These are phyloP conservation scores for Bipolaris cookei DNA, from an alignment of 2,329 filamentous ascomycete genomes.

Conservation along the genomic window DNA sequence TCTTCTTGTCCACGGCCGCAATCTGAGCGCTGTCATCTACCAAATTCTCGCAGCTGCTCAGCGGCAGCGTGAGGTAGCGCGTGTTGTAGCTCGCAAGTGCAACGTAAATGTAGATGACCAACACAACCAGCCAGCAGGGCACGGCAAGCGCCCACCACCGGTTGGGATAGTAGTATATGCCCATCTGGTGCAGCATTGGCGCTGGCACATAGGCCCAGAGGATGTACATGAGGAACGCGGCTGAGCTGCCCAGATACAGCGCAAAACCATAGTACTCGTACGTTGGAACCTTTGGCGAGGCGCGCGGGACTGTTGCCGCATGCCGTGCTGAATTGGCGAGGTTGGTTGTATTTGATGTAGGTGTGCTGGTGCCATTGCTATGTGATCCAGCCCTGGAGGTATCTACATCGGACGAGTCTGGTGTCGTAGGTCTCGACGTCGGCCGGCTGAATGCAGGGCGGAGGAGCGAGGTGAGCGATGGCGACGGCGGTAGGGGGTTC, in stretches of 20 bases:
- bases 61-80: slow-evolving; percentile 80
- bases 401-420: slow-evolving; percentile 89
- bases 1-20: slow-evolving; percentile 74
- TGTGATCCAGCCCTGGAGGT: slow-evolving; percentile 23
- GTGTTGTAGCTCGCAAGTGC: slow-evolving; percentile 91
- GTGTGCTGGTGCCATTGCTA: slow-evolving; percentile 35
- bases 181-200: slow-evolving; percentile 88
- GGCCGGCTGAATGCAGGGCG: slow-evolving; percentile 67
- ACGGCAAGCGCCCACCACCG: slow-evolving; percentile 97
- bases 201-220: slow-evolving; percentile 91
- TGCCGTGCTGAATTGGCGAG: slow-evolving; percentile 65
- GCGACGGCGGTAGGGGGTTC: slow-evolving; percentile 89
- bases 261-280: slow-evolving; percentile 99
- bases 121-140: slow-evolving; percentile 86
- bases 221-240: slow-evolving; percentile 76
- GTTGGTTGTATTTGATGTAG: slow-evolving; percentile 56
- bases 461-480: slow-evolving; percentile 88
- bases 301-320: slow-evolving; percentile 74
- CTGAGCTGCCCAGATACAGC: slow-evolving; percentile 85
- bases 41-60: slow-evolving; percentile 83
- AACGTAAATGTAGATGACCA: slow-evolving; percentile 90
- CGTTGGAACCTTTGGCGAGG: slow-evolving; percentile 92
- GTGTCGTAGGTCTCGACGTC: slow-evolving; percentile 83
- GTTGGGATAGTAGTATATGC: slow-evolving; percentile 96
- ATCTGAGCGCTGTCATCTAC: slow-evolving; percentile 90